Evolutionary conservation across 1,139 yeast genomes (phyloP).

Genomic region (Pichiaceae sp.): DNA sequence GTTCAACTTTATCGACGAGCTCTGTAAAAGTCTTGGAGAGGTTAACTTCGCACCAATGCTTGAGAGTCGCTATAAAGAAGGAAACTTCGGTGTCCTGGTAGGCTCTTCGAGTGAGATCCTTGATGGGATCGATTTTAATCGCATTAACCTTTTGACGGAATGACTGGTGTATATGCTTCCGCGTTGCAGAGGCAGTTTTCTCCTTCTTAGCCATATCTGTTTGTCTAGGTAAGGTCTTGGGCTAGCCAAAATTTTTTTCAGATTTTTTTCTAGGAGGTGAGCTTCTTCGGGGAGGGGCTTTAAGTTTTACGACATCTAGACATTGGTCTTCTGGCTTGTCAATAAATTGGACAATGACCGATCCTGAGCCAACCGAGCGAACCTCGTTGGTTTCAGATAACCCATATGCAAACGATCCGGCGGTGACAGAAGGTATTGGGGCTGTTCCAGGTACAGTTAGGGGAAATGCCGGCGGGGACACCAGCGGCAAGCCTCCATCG

Average conservation of each 20-base stretch:
- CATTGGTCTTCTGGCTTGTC: no score
- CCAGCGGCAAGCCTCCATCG: background rate
- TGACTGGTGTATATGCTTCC: conserved; percentile 61
- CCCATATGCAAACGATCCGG: conserved; percentile 18
- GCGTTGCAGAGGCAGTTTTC: conserved; percentile 43
- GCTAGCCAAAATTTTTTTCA: background rate
- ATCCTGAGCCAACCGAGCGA: conserved; percentile 16
- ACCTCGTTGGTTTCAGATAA: conserved; percentile 30
- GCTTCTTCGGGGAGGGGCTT: no score
- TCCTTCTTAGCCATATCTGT: conserved; percentile 26
- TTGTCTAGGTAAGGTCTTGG: background rate
- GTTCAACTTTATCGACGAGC: conserved; percentile 49
- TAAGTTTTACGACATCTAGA: no score
- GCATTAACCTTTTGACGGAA: conserved; percentile 80
- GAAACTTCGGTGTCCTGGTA: conserved; percentile 58
- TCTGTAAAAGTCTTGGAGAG: conserved; percentile 65
- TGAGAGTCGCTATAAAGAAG: conserved; percentile 69
- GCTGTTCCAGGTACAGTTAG: background rate
- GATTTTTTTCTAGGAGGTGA: no score
- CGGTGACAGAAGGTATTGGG: background rate
- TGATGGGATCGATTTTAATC: conserved; percentile 76
- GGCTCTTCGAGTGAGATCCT: conserved; percentile 53
- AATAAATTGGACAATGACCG: no score
- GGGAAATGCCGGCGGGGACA: background rate
- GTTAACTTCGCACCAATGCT: conserved; percentile 86